These are phyloP conservation scores for Linum lewisii DNA, from an alignment of 345 rosid species.

Conservation along the genomic window DNA sequence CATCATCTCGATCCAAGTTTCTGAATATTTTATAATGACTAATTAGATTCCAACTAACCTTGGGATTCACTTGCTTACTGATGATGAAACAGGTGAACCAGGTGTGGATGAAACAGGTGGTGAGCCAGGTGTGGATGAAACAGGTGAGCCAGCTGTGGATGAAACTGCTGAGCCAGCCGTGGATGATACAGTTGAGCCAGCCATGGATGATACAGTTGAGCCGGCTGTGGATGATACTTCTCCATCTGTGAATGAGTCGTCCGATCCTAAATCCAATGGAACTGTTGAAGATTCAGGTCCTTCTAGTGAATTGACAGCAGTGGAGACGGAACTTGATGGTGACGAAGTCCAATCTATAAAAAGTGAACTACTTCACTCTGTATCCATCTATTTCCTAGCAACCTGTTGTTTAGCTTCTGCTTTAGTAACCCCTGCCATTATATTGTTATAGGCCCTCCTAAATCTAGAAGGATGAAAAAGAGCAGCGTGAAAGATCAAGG, in stretches of 20 bases:
- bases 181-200: neutral
- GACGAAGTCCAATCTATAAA: conserved; percentile 26
- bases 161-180: no score
- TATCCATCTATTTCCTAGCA: neutral
- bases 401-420: neutral
- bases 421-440: conserved; percentile 7
- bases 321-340: conserved; percentile 24
- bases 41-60: neutral
- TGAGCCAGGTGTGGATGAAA: no score
- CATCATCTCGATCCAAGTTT: conserved; percentile 5
- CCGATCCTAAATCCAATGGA: conserved; percentile 9
- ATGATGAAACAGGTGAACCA: no score
- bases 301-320: conserved; percentile 29
- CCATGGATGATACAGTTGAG: neutral
- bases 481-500: conserved; percentile 19
- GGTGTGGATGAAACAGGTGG: no score
- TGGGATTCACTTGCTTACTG: conserved; percentile 16
- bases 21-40: neutral
- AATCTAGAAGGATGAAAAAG: conserved; percentile 23
- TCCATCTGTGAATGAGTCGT: conserved; percentile 11
- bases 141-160: no score
- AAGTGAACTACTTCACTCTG: conserved; percentile 21
- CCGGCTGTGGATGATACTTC: neutral
- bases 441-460: conserved; percentile 17
- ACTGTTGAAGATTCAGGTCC: conserved; percentile 30